Evolutionary conservation across 2,329 filamentous ascomycete species (phyloP), one percentile per base, ranked within the genome.

Genomic region (Monilinia vaccinii-corymbosi): DNA sequence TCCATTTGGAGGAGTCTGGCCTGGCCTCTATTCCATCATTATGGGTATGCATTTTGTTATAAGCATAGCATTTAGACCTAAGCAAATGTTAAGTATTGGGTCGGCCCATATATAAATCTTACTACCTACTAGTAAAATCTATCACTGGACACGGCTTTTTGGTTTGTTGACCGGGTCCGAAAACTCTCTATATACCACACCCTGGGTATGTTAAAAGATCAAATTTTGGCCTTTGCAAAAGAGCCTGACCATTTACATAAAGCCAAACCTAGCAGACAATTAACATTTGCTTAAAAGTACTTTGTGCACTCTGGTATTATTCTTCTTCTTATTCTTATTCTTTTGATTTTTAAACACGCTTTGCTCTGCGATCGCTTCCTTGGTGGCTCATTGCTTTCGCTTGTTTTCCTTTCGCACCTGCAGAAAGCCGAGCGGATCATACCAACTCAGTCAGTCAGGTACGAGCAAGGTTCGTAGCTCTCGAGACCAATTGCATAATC

Each of bases 381-480:
- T 28, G 32, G 42, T 34, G 28, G 50, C 38, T 60, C 48, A 42
- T 32, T 49, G n/a, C 49, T 32, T 47, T 50, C 46, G 46, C 34
- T 58, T 50, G 23, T 53, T 34, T 48, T 14, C 31, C 21, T 34
- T 34, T 59, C 48, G 16, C 51, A 42, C 34, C 62, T 65, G 60
- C 58, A 65, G 63, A 48, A 57, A 48, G 50, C 56, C 57, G 62
- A 32, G 53, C 42, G 46, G 57, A 60, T 65, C 44, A 56, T 60
- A 62, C 63, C 60, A 59, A 62, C 52, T 66, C 64, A 28, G 25
- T 66, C 64, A 28, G 25, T 28, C 25, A 66, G 64, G 64, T 66
- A 66, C 64, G 60, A 51, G 52, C 64, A 61, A 59, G 64, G 63
- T 64, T 65, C 48, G 10, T 10, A 21, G 50, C 50, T 55, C 38